A percentile compares a stretch with the other conserved stretches of the same genome.
These are phyloP conservation scores for Penicillium roqueforti DNA, from an alignment of 495 filamentous ascomycete species.

Conservation along the genomic window DNA sequence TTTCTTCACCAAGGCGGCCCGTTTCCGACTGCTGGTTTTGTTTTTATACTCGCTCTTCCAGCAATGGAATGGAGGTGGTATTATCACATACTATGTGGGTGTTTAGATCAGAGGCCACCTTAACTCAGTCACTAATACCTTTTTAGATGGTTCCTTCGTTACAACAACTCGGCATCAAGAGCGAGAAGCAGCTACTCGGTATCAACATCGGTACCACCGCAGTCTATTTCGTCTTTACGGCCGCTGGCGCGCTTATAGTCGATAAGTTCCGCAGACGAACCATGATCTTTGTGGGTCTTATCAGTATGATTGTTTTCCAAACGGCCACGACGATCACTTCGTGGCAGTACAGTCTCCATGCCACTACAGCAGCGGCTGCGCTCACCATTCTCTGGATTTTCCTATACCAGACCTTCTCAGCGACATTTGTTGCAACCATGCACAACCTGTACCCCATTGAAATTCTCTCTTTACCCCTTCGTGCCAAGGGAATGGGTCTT, in stretches of 20 bases:
- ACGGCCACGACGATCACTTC: constrained; percentile 39
- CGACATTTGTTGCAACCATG: constrained; percentile 40
- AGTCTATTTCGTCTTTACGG: constrained; percentile 40
- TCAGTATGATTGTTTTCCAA: constrained; percentile 38
- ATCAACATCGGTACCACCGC: constrained; percentile 38
- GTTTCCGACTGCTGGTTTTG: constrained; percentile 35
- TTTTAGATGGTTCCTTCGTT: constrained; percentile 36
- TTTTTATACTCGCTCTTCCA: constrained; percentile 42
- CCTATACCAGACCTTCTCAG: constrained; percentile 39
- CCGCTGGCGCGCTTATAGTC: constrained; percentile 34
- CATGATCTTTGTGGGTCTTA: constrained; percentile 35
- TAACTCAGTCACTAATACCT: not conserved
- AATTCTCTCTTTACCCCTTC: constrained; percentile 33
- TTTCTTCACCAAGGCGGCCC: constrained; percentile 34
- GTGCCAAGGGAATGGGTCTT: constrained; percentile 43
- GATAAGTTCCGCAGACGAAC: constrained; percentile 36
- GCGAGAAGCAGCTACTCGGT: constrained; percentile 29
- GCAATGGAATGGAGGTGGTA: constrained; percentile 43
- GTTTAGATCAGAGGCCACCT: not conserved
- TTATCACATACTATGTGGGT: constrained; percentile 39
- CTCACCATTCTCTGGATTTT: constrained; percentile 42
- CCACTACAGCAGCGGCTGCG: constrained; percentile 23
- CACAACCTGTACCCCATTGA: constrained; percentile 44
- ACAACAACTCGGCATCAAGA: constrained; percentile 31
- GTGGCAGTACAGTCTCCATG: constrained; percentile 30